Evolutionary conservation across 345 rosid genomes (phyloP).

Genomic region (Punica granatum): DNA sequence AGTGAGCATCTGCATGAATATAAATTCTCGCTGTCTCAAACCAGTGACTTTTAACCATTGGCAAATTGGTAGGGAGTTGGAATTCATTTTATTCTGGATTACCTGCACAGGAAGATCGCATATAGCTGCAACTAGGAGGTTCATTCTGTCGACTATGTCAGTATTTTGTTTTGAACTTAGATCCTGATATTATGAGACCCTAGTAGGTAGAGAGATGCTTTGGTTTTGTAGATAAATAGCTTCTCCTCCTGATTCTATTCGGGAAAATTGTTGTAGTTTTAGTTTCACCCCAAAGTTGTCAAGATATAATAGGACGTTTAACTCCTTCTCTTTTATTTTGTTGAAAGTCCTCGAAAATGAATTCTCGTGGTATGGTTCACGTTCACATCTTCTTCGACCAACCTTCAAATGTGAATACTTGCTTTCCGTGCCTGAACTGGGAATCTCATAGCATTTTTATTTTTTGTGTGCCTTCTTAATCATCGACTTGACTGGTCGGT

Average conservation of each 20-base stretch:
- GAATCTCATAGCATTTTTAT: neutral
- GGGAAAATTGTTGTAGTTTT: neutral
- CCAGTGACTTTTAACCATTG: neutral
- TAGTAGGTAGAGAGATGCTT: neutral
- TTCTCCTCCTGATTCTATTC: neutral
- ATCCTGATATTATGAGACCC: neutral
- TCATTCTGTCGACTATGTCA: neutral
- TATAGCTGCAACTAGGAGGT: neutral
- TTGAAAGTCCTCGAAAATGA: neutral
- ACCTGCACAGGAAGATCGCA: neutral
- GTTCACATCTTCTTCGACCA: neutral
- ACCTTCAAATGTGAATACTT: neutral
- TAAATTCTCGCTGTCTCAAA: neutral
- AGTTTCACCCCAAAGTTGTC: neutral
- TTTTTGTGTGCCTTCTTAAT: too few species aligned
- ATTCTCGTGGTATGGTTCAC: neutral
- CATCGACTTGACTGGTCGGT: too few species aligned
- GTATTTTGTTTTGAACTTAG: neutral
- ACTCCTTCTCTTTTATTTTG: neutral
- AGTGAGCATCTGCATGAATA: neutral
- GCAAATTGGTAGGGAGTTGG: neutral
- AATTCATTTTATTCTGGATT: neutral
- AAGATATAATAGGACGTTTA: neutral
- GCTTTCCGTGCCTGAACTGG: neutral
- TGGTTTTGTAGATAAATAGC: conserved; percentile 2